phyloP scores from a whole-genome alignment of 2,329 filamentous ascomycete species.

The Arthroderma sp. region DNA sequence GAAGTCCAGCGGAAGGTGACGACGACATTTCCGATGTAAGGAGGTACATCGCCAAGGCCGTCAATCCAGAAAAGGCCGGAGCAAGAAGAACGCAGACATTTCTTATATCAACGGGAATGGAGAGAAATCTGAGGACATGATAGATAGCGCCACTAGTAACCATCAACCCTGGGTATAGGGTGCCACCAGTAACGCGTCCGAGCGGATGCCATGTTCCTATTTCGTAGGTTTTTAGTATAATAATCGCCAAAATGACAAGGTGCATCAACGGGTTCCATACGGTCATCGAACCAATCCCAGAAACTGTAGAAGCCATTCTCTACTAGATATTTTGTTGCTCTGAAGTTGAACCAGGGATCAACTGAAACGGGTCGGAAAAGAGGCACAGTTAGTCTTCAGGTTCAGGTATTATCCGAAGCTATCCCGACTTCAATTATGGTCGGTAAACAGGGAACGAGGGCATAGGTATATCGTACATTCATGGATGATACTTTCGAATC shows the following conservation, averaged over 20 bases:
- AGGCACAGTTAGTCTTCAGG: not conserved
- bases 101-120: conserved; percentile 90
- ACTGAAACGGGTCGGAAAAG: conserved; percentile 41
- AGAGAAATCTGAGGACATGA: conserved; percentile 76
- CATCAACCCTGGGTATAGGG: conserved; percentile 97
- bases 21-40: conserved; percentile 94
- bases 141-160: conserved; percentile 97
- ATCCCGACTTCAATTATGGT: not conserved
- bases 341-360: conserved; percentile 99
- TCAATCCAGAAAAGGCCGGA: conserved; percentile 85
- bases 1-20: conserved; percentile 85
- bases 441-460: conserved; percentile 1
- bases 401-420: not conserved
- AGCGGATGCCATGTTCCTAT: conserved; percentile 93
- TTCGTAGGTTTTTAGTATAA: conserved; percentile 4
- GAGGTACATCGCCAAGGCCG: conserved; percentile 83
- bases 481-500: conserved; percentile 98
- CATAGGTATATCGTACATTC: conserved; percentile 59
- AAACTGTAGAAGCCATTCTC: conserved; percentile 97
- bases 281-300: conserved; percentile 99
- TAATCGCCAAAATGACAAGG: not conserved
- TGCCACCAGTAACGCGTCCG: conserved; percentile 93
- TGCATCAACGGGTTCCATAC: conserved; percentile 36
- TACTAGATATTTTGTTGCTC: conserved; percentile 94
- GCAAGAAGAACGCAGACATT: conserved; percentile 97